Evolutionary conservation across 345 rosid species (phyloP), one percentile per base, ranked within the genome.

Genomic region (Linum usitatissimum): DNA sequence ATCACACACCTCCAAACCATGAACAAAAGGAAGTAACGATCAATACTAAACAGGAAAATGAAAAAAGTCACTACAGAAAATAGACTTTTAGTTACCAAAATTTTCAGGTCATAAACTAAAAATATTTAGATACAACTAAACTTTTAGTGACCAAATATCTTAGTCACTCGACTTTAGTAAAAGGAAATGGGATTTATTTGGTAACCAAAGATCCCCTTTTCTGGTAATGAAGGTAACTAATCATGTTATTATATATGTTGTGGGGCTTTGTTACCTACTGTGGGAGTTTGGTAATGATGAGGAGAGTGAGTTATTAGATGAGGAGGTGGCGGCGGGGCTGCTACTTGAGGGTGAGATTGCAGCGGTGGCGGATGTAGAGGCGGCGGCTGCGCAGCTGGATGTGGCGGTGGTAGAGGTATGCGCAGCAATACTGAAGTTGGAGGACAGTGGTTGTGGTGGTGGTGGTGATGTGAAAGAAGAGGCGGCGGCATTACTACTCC

Each of bases 181-280:
- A 30, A 65, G 67, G 69, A 66, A 65, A 66, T 70, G 73, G 71
- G 75, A 38, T 40, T 12, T 1, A 0, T 6, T 6, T 40, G 1
- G 48, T 23, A 23, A 23, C 28, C 48, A 40, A 40, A 40, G 10
- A 40, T 40, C 5, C 10, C 10, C 5, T 40, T 12, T 40, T 4
- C 8, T 40, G 8, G 48, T 40, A 40, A 6, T 7, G 1, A 40
- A 6, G 48, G 13, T 40, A 6, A 6, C 48, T 40, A 45, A 15
- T 10, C 3, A 10, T 45, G 1, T 10, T 10, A 12, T 10, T 10
- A 45, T 45, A 45, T 34, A 45, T 45, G 51, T 10, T 10, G 14
- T 45, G 17, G 51, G 14, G 57, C 60, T 69, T 70, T 75, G 77
- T 76, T 81, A 86, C 86, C 88, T 86, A 81, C 81, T 76, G 85